Evolutionary conservation across 805 yeast genomes (phyloP), one percentile per base, ranked within the genome.

Genomic region (Metschnikowia borealis): DNA sequence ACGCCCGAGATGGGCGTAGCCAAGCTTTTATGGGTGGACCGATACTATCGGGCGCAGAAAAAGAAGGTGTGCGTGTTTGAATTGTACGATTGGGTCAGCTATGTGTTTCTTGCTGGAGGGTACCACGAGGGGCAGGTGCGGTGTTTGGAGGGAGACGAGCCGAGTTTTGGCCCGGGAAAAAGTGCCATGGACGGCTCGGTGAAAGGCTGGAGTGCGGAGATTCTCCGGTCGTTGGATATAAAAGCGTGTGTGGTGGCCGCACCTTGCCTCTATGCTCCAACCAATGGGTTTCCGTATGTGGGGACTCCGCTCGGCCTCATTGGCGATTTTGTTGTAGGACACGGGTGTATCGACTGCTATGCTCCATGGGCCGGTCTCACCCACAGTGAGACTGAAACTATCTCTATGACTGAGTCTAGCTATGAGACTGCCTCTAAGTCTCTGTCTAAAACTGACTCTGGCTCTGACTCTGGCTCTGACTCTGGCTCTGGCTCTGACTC

Each of bases 291-390:
- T 32, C 50, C 51, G 2, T 31, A 29, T 18, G 47, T 59, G 37
- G 69, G 69, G 17, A 50, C 51, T 8, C 58, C 57, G 8, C 44
- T 65, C 14, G 69, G 68, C 3, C 36, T 26, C 20, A 35, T 49
- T 4, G 40, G 54, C 4, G 21, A 46, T 2, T 51, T 60, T 1
- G 54, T 60, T 1, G 62, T 71, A 3, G 66, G 68, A 7, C 74
- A 75, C 46, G 84, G 85, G 15, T 77, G 82, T 35, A 81, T 81
- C 35, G 86, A 82, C 57, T 79, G 85, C 49, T 82, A 82, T 58
- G 77, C 81, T 1, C 78, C 83, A 34, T 56, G 55, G 38, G 62
- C 69, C 33, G 65, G 69, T 2, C 34, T 39, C 37, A 49, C 29
- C 29, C 11, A 3, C 10, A 26, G 11, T 8, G 29, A 26, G 29